phyloP scores from a whole-genome alignment of 108 stramenopile species.

The Nitzschia inconspicua region DNA sequence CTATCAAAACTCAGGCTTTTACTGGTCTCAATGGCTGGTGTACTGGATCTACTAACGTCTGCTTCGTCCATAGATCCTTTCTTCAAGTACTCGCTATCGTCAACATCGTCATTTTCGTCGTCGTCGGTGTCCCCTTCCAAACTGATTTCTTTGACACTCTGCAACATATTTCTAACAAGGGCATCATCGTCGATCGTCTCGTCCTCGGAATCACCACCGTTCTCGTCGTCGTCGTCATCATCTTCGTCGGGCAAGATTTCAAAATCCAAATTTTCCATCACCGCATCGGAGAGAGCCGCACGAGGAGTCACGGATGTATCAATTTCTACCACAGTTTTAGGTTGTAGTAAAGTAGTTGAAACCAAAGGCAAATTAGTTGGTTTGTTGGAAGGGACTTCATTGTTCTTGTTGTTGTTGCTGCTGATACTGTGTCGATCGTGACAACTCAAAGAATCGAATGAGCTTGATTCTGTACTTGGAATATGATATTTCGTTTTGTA shows the following conservation, averaged over 20 bases:
- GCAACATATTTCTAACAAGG: not conserved
- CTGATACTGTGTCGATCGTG: no score
- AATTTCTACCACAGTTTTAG: no score
- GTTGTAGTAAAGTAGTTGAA: no score
- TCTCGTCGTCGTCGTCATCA: slow-evolving; percentile 14
- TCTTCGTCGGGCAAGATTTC: slow-evolving; percentile 31
- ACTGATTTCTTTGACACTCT: not conserved
- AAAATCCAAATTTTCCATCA: slow-evolving; percentile 2
- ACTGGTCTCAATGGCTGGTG: no score
- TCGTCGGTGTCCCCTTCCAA: not conserved
- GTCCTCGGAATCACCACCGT: not conserved
- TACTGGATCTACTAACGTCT: no score
- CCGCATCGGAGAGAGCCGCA: not conserved
- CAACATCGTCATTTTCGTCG: not conserved
- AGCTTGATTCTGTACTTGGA: no score
- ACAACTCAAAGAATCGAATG: no score
- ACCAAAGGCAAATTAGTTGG: no score
- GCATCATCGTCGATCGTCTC: not conserved
- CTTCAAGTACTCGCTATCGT: not conserved
- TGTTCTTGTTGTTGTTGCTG: no score
- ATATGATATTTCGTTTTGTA: no score
- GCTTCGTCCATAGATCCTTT: not conserved
- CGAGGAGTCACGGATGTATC: not conserved
- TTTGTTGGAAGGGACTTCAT: no score
- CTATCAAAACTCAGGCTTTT: no score